Percentiles rank a stretch among this genome's conserved stretches.
phyloP scores from a whole-genome alignment of 441 rosid species.

The Populus hybrid region DNA sequence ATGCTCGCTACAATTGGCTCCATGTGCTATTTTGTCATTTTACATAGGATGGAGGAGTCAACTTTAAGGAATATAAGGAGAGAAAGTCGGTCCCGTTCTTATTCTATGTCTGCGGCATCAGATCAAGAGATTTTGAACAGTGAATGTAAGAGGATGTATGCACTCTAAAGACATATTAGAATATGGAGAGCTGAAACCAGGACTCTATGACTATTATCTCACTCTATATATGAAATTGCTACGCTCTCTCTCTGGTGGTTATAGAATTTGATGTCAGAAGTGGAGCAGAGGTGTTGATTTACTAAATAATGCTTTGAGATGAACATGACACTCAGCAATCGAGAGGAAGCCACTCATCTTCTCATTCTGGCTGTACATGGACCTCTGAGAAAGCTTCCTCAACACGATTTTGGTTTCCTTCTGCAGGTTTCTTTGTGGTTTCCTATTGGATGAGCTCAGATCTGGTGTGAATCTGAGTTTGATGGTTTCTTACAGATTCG shows the following conservation, averaged over 20 bases:
- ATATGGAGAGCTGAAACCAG: neutral
- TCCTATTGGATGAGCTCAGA: slow-evolving; percentile 6
- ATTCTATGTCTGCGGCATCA: slow-evolving; percentile 64
- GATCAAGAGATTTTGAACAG: slow-evolving; percentile 69
- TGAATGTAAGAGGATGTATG: slow-evolving; percentile 92
- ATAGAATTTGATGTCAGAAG: slow-evolving; percentile 4
- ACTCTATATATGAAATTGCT: slow-evolving; percentile 14
- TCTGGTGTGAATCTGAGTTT: neutral
- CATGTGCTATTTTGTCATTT: slow-evolving; percentile 81
- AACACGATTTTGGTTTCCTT: slow-evolving; percentile 1
- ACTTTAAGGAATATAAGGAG: slow-evolving; percentile 67
- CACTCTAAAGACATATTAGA: slow-evolving; percentile 47
- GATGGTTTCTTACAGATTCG: neutral
- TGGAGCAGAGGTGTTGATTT: slow-evolving; percentile 15
- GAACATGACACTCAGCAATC: slow-evolving; percentile 10
- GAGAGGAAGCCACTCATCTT: neutral
- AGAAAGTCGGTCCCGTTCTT: slow-evolving; percentile 73
- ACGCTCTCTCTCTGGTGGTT: slow-evolving; percentile 9
- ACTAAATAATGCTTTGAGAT: slow-evolving; percentile 10
- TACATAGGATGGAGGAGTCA: slow-evolving; percentile 80
- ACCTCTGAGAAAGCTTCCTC: slow-evolving; percentile 3
- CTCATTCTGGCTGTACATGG: neutral
- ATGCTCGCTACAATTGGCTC: slow-evolving; percentile 92
- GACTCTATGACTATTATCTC: neutral
- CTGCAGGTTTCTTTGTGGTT: neutral